These are phyloP conservation scores for Backusella parvicylindrica DNA, from an alignment of 192 early-diverging fungal genomes.

Conservation along the genomic window DNA sequence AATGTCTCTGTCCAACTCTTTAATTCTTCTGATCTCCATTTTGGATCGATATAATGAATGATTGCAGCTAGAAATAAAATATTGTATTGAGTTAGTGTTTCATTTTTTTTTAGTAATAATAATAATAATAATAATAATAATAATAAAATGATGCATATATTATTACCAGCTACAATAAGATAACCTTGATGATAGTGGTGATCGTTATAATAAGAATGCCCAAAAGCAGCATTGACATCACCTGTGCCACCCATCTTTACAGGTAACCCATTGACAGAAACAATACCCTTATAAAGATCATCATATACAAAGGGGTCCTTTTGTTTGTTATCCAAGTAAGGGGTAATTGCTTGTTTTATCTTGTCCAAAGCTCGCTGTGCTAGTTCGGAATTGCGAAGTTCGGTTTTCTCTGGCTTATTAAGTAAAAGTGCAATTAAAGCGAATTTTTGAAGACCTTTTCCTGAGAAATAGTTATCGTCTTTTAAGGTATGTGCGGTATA, in stretches of 20 bases:
- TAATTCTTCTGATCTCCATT: conserved; percentile 23
- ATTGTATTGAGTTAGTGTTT: not conserved
- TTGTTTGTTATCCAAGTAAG: conserved; percentile 31
- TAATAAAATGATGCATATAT: no score
- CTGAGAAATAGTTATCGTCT: conserved; percentile 37
- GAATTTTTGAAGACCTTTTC: conserved; percentile 36
- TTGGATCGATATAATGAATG: conserved; percentile 32
- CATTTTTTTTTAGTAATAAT: not conserved
- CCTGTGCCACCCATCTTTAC: conserved; percentile 27
- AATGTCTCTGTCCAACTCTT: conserved; percentile 32
- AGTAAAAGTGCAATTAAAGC: conserved; percentile 33
- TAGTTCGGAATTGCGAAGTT: conserved; percentile 19
- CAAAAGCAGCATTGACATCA: conserved; percentile 28
- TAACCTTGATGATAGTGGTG: conserved; percentile 43
- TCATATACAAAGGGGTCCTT: conserved; percentile 28
- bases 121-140: not conserved
- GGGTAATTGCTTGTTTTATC: conserved; percentile 22
- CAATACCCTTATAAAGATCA: conserved; percentile 30
- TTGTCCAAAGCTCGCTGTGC: conserved; percentile 23
- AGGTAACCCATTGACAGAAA: conserved; percentile 26
- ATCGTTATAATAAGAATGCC: conserved; percentile 38
- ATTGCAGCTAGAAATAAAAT: conserved; percentile 27
- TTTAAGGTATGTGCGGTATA: conserved; percentile 24
- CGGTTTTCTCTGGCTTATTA: conserved; percentile 22
- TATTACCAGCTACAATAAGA: conserved; percentile 26